Evolutionary conservation across 1,139 yeast species (phyloP).

Genomic region (Candida mesenterica): DNA sequence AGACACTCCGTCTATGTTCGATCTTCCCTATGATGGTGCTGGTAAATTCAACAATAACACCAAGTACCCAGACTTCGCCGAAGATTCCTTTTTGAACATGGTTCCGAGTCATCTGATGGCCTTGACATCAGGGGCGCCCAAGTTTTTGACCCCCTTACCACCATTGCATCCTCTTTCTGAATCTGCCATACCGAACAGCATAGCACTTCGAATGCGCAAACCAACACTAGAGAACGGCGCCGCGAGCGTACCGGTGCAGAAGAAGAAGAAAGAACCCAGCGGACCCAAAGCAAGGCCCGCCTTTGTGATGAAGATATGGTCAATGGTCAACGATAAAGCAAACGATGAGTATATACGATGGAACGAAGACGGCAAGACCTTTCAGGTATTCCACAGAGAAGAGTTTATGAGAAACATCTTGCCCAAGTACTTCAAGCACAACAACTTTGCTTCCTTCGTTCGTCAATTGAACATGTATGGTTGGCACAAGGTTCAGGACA

Average conservation of each 20-base stretch:
- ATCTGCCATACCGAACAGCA: constrained; percentile 29
- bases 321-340: constrained; percentile 81
- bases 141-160: constrained; percentile 22
- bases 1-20: constrained; percentile 13
- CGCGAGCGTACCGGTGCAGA: constrained; percentile 9
- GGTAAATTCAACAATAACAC: constrained; percentile 1
- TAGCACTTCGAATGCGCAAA: constrained; percentile 1
- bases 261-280: constrained; percentile 32
- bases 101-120: constrained; percentile 15
- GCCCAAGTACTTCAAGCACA: constrained; percentile 90
- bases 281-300: constrained; percentile 64
- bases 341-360: constrained; percentile 75
- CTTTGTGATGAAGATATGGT: constrained; percentile 90
- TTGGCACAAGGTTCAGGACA: constrained; percentile 92
- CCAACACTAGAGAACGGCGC: constrained; percentile 1
- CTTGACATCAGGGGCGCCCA: constrained; percentile 13
- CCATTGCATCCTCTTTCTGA: constrained; percentile 39
- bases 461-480: constrained; percentile 96
- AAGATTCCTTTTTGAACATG: constrained; percentile 8
- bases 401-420: constrained; percentile 78
- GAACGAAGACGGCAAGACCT: constrained; percentile 82
- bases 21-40: constrained; percentile 6
- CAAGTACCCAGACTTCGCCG: constrained; percentile 7
- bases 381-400: constrained; percentile 82
- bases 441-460: constrained; percentile 76